Base-by-base conservation (phyloP, 1,284 basidiomycete genomes). In the Sporisorium graminicola region DNA sequence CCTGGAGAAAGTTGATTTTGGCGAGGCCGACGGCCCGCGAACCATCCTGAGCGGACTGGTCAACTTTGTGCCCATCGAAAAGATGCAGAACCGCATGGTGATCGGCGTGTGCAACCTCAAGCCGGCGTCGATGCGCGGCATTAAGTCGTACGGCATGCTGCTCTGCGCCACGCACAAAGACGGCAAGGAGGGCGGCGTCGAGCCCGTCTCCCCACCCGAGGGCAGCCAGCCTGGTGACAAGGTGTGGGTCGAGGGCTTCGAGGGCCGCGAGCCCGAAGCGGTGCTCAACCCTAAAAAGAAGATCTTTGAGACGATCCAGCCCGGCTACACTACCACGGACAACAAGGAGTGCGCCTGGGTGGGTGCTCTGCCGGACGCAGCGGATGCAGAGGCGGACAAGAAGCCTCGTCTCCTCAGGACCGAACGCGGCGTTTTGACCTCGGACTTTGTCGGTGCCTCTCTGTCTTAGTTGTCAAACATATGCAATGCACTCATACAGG, bases 241-340 rank as follows among this genome's bases (percentile, higher is more conserved):
- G 50, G 73, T 85, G 42, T 84, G 69, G 51, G 81, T 85, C 40
- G 84, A 85, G 56, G 84, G 84, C 46, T 85, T 76, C 69, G 81
- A 85, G 65, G 81, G 79, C 18, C 66, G 71, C 47, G 78, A 79
- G 58, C 82, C 84, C 9, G 76, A 82, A 29, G 81, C 78, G 24
- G 72, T 78, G 42, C 78, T 85, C 66, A 85, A 85, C 74, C 84
- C 84, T 22, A 85, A 85, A 74, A 84, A 84, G 65, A 85, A 85
- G 82, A 82, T 85, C 74, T 85, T 85, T 52, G 84, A 85, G 70
- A 63, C 84, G 13, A 85, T 85, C 54, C 84, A 85, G 76, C 82
- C 84, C 16, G 72, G 73, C 47, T 85, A 85, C 76, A 73, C 69
- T 8, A 82, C 81, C 0, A 83, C 78, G 7, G 77, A 69, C 16